Evolutionary conservation across 2,329 filamentous ascomycete species (phyloP).

Genomic region (Monilinia vaccinii-corymbosi): DNA sequence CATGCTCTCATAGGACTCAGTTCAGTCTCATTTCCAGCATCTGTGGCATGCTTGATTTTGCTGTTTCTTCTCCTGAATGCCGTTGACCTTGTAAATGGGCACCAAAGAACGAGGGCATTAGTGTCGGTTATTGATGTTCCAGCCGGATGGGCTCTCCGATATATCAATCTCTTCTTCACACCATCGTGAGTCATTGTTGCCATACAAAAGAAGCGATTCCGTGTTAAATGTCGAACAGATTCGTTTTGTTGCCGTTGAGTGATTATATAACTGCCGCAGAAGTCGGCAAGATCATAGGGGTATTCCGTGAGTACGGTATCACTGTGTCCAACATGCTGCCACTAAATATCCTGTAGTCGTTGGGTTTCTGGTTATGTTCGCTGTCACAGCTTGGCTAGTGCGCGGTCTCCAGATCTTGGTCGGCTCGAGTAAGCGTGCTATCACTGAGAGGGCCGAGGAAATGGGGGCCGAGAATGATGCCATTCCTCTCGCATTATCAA

Average conservation of each 20-base stretch:
- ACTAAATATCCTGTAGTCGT: slow-evolving; percentile 34
- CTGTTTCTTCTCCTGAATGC: slow-evolving; percentile 43
- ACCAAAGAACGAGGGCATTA: slow-evolving; percentile 38
- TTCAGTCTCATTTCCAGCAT: slow-evolving; percentile 48
- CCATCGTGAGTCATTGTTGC: slow-evolving; percentile 6
- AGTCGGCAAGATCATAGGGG: slow-evolving; percentile 48
- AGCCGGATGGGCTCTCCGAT: slow-evolving; percentile 14
- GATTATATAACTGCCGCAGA: slow-evolving; percentile 43
- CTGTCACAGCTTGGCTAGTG: slow-evolving; percentile 44
- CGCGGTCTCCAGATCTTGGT: slow-evolving; percentile 43
- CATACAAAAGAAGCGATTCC: neutral
- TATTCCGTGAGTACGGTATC: slow-evolving; percentile 40
- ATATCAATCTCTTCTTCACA: slow-evolving; percentile 15
- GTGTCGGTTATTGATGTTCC: slow-evolving; percentile 45
- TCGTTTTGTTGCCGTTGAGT: slow-evolving; percentile 49
- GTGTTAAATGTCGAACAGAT: slow-evolving; percentile 26
- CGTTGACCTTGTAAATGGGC: slow-evolving; percentile 39
- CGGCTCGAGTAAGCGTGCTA: slow-evolving; percentile 43
- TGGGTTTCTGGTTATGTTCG: slow-evolving; percentile 45
- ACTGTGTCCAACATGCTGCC: neutral
- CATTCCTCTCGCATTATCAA: slow-evolving; percentile 36
- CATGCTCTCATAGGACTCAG: slow-evolving; percentile 35
- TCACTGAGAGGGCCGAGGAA: slow-evolving; percentile 43
- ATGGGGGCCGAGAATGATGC: slow-evolving; percentile 36
- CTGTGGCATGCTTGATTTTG: slow-evolving; percentile 48